A percentile compares a stretch with the other conserved stretches of the same genome.
phyloP scores from a whole-genome alignment of 305 asterid species.

The Solanum hybrid region DNA sequence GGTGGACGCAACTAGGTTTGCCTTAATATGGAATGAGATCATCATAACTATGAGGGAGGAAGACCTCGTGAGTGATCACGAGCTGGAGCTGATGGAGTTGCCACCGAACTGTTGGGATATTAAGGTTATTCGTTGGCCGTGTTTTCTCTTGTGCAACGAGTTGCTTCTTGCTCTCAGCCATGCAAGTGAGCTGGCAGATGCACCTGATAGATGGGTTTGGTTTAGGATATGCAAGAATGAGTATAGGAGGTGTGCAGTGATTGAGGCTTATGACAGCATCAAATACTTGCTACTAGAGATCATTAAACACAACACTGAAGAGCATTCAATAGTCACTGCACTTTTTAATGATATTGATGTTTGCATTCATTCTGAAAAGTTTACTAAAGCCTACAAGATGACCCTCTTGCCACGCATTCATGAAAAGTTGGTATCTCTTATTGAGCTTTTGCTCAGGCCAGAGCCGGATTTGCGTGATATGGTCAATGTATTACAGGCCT shows the following conservation, averaged over 20 bases:
- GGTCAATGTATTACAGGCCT: slow-evolving; percentile 69
- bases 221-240: slow-evolving; percentile 66
- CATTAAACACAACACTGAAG: slow-evolving; percentile 52
- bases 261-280: slow-evolving; percentile 79
- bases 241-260: slow-evolving; percentile 86
- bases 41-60: slow-evolving; percentile 79
- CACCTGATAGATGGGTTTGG: slow-evolving; percentile 69
- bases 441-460: slow-evolving; percentile 49
- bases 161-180: slow-evolving; percentile 70
- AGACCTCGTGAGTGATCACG: slow-evolving; percentile 65
- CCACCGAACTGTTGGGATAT: slow-evolving; percentile 92
- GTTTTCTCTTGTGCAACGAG: slow-evolving; percentile 78
- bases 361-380: slow-evolving; percentile 39
- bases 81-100: slow-evolving; percentile 76
- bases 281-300: slow-evolving; percentile 66
- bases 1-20: slow-evolving; percentile 86
- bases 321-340: slow-evolving; percentile 56
- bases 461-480: slow-evolving; percentile 41
- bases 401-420: slow-evolving; percentile 53
- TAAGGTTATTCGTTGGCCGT: slow-evolving; percentile 94
- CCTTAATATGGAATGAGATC: slow-evolving; percentile 88
- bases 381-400: slow-evolving; percentile 47
- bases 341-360: slow-evolving; percentile 53
- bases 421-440: slow-evolving; percentile 43
- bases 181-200: slow-evolving; percentile 54